Evolutionary conservation across 1,284 basidiomycete species (phyloP).

Genomic region (Xerocomus minutiporus): DNA sequence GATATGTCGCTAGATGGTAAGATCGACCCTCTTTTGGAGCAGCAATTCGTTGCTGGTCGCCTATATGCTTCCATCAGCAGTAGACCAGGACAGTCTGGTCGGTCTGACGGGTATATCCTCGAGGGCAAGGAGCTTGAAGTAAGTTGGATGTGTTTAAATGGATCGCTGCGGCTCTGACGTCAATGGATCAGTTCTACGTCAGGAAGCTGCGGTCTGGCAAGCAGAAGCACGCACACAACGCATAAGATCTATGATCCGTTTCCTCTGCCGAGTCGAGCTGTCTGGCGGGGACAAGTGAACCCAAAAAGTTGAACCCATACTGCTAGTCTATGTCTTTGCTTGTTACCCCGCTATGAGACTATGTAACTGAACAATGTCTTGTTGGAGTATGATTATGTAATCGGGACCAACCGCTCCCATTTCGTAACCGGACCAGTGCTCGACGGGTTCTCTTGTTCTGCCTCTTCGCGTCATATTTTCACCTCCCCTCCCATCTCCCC

Average conservation of each 20-base stretch:
- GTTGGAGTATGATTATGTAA: constrained; percentile 25
- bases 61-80: constrained; percentile 87
- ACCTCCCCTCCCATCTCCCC: constrained; percentile 8
- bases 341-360: constrained; percentile 14
- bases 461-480: constrained; percentile 34
- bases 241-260: constrained; percentile 27
- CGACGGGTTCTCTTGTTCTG: constrained; percentile 23
- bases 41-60: constrained; percentile 84
- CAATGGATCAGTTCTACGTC: constrained; percentile 73
- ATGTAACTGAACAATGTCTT: background rate
- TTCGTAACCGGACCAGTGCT: constrained; percentile 33
- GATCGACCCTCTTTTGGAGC: constrained; percentile 82
- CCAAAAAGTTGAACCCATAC: constrained; percentile 9
- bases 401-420: constrained; percentile 14
- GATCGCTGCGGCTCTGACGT: constrained; percentile 11
- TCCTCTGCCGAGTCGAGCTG: background rate
- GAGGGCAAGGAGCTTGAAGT: constrained; percentile 97
- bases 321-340: constrained; percentile 14
- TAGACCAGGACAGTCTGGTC: constrained; percentile 91
- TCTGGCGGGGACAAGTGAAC: background rate
- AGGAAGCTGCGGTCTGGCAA: constrained; percentile 89
- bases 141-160: constrained; percentile 20
- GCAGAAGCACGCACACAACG: constrained; percentile 80
- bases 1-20: constrained; percentile 62
- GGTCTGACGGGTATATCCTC: constrained; percentile 91